Percentiles rank a stretch among this genome's conserved stretches.
Conservation (phyloP, 2,329 filamentous ascomycete species). For the Cylindrodendrum hubeiense region DNA sequence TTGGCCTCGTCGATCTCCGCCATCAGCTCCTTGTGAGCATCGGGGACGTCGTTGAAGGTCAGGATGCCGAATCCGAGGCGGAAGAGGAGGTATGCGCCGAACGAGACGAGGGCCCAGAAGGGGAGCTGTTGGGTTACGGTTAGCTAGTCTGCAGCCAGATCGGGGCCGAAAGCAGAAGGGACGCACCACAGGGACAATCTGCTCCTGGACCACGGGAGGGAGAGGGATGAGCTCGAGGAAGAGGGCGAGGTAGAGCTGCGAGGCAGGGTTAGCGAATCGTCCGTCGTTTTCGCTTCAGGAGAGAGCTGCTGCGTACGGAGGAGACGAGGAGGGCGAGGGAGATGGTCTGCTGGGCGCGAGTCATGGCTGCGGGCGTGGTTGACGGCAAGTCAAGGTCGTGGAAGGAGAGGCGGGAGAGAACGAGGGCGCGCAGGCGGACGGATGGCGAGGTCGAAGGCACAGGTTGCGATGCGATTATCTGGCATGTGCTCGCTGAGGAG, state of each 20-base stretch:
- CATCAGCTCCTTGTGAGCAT: constrained; percentile 91
- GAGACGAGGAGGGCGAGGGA: constrained; percentile 88
- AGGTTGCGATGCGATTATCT: constrained; percentile 33
- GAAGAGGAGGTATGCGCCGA: constrained; percentile 92
- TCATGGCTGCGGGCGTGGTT: constrained; percentile 72
- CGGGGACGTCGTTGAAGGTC: constrained; percentile 96
- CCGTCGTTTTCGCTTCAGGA: background rate
- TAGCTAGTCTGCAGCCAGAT: background rate
- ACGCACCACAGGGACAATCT: constrained; percentile 91
- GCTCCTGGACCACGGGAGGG: constrained; percentile 80
- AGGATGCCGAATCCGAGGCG: constrained; percentile 93
- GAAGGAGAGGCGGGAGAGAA: constrained; percentile 19
- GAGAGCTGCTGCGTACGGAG: constrained; percentile 73
- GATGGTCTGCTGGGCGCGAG: constrained; percentile 92
- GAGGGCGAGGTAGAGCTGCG: constrained; percentile 90
- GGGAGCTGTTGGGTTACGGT: constrained; percentile 76
- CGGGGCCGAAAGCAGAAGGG: background rate
- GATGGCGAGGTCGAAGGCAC: constrained; percentile 1
- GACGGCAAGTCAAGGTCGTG: background rate
- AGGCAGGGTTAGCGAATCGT: constrained; percentile 31
- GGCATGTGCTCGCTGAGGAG: constrained; percentile 38
- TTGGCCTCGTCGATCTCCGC: constrained; percentile 84
- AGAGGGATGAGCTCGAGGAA: constrained; percentile 88
- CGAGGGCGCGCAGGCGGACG: constrained; percentile 5
- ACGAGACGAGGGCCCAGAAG: constrained; percentile 90